Percentiles rank a stretch among this genome's conserved stretches.
phyloP scores from a whole-genome alignment of 331 rosid genomes.

The Pyracantha coccinea region DNA sequence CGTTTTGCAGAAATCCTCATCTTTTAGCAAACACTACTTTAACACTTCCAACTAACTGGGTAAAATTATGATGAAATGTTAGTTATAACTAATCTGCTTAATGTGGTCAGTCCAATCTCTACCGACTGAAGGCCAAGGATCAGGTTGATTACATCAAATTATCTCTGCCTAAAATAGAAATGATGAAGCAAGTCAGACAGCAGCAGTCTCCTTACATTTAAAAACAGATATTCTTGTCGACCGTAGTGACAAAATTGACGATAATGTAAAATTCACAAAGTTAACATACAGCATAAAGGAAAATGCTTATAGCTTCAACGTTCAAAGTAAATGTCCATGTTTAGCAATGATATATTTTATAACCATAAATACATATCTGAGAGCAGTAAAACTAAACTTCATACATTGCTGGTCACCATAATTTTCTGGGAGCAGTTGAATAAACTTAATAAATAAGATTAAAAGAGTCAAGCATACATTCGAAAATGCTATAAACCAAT shows the following conservation, averaged over 20 bases:
- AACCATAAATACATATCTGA: background rate
- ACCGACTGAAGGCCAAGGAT: background rate
- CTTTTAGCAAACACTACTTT: background rate
- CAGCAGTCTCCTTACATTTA: background rate
- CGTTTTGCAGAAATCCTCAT: background rate
- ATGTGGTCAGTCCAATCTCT: background rate
- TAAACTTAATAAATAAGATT: background rate
- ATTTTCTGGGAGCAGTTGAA: too few species aligned
- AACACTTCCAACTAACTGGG: background rate
- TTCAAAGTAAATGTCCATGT: background rate
- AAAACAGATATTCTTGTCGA: background rate
- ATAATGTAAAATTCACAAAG: background rate
- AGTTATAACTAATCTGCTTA: background rate
- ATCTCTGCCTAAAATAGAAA: background rate
- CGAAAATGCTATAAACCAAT: slow-evolving; percentile 12
- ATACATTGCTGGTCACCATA: too few species aligned
- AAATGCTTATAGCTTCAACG: background rate
- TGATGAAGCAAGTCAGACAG: background rate
- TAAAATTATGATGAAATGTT: background rate
- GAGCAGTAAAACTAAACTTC: too few species aligned
- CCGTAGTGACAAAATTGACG: background rate
- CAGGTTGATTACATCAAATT: background rate
- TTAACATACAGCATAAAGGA: background rate
- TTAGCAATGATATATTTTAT: background rate
- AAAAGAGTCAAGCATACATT: slow-evolving; percentile 13